Conservation (phyloP, 345 rosid genomes). For the Eucalyptus tenuipes region DNA sequence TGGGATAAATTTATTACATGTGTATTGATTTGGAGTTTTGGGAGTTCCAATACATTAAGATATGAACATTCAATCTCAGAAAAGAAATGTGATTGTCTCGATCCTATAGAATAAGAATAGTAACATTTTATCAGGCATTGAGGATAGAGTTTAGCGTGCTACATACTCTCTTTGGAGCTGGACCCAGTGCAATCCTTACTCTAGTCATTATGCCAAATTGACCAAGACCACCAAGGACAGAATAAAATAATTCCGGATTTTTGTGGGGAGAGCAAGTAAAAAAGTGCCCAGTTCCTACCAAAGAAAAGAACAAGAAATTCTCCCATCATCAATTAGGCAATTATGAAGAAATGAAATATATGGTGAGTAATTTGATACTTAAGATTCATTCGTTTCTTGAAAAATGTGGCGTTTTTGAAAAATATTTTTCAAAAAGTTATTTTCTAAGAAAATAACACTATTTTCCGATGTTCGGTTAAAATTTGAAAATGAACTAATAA, state of each 20-base stretch:
- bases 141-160: not conserved
- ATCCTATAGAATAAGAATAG: not conserved
- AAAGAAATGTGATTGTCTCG: not conserved
- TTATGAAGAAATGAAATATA: not conserved
- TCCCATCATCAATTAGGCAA: not conserved
- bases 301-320: not conserved
- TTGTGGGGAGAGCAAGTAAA: not conserved
- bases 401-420: no score
- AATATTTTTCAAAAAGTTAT: no score
- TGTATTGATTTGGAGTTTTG: no score
- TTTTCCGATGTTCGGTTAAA: no score
- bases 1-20: no score
- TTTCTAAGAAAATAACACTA: no score
- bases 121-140: not conserved
- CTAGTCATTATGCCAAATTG: slow-evolving; percentile 35
- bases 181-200: slow-evolving; percentile 15
- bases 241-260: slow-evolving; percentile 5
- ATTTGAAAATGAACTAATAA: no score
- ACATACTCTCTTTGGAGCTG: slow-evolving; percentile 11
- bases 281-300: not conserved
- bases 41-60: not conserved
- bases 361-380: not conserved
- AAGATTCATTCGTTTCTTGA: no score
- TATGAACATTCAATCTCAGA: not conserved
- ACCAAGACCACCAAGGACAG: slow-evolving; percentile 27